These are phyloP conservation scores for Carpinus fangiana DNA, from an alignment of 306 rosid species.

Conservation along the genomic window DNA sequence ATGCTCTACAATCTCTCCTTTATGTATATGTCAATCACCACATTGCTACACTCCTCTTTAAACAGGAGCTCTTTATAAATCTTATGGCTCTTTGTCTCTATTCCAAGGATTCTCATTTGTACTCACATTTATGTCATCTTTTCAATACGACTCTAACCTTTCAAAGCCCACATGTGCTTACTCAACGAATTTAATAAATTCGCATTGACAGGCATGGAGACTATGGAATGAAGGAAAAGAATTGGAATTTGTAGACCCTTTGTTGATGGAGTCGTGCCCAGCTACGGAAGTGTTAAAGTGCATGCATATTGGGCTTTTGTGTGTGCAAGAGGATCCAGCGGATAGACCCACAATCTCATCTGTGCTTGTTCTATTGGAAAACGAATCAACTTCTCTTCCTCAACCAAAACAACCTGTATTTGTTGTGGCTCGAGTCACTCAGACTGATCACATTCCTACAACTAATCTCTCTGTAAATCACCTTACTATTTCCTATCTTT, in stretches of 20 bases:
- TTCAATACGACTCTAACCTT: too few species aligned
- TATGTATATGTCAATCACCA: too few species aligned
- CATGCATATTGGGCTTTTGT: constrained; percentile 54
- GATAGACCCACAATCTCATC: constrained; percentile 54
- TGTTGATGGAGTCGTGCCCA: constrained; percentile 27
- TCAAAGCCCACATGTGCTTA: too few species aligned
- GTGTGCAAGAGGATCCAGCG: constrained; percentile 57
- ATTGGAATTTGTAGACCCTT: constrained; percentile 44
- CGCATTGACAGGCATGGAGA: constrained; percentile 43
- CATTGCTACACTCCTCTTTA: too few species aligned
- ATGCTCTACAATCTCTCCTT: too few species aligned
- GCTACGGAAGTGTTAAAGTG: constrained; percentile 32
- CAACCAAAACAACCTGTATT: constrained; percentile 51
- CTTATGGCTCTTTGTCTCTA: too few species aligned
- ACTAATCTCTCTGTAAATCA: constrained; percentile 23
- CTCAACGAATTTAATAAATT: too few species aligned
- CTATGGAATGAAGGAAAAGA: constrained; percentile 47
- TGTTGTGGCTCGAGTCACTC: constrained; percentile 23
- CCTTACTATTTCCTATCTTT: constrained; percentile 21
- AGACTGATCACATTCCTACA: constrained; percentile 8
- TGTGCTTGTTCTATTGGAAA: constrained; percentile 40
- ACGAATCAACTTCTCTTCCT: constrained; percentile 41
- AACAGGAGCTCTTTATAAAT: too few species aligned
- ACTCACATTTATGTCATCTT: too few species aligned
- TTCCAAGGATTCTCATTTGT: too few species aligned